Percentiles rank a stretch among this genome's conserved stretches.
These are phyloP conservation scores for Alternaria gansuensis DNA, from an alignment of 2,329 filamentous ascomycete species.

Conservation along the genomic window DNA sequence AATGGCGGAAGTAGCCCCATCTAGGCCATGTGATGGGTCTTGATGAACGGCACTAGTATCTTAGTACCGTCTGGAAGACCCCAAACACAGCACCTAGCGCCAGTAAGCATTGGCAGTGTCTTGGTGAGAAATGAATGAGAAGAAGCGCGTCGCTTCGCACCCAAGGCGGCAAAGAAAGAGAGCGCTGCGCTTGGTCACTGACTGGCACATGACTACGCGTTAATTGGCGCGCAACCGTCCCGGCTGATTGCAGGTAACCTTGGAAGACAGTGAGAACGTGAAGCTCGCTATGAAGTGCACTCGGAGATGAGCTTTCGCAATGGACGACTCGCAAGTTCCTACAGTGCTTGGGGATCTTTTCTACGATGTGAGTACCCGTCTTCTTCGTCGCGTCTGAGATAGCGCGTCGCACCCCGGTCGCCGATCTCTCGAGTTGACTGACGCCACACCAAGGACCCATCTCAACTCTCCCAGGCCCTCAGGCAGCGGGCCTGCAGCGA, in stretches of 20 bases:
- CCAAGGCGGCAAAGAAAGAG: slow-evolving; percentile 6
- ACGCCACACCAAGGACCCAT: slow-evolving; percentile 46
- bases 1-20: background rate
- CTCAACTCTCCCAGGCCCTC: slow-evolving; percentile 50
- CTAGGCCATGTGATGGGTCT: too few species aligned
- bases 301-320: slow-evolving; percentile 28
- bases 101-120: background rate
- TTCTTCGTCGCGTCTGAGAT: slow-evolving; percentile 24
- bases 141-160: background rate
- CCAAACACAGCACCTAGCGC: background rate
- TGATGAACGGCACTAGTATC: background rate
- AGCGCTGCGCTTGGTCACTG: slow-evolving; percentile 3
- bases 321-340: slow-evolving; percentile 45
- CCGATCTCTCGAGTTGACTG: slow-evolving; percentile 35
- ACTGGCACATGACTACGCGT: slow-evolving; percentile 31
- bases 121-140: background rate
- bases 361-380: slow-evolving; percentile 48
- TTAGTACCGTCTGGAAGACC: background rate
- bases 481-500: slow-evolving; percentile 46
- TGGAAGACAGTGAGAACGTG: slow-evolving; percentile 27
- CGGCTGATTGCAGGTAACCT: slow-evolving; percentile 18
- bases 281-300: slow-evolving; percentile 20
- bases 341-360: slow-evolving; percentile 41
- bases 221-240: slow-evolving; percentile 27
- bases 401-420: slow-evolving; percentile 39